Conservation (phyloP, 1,284 basidiomycete species). For the Trichosporon ovoides region DNA sequence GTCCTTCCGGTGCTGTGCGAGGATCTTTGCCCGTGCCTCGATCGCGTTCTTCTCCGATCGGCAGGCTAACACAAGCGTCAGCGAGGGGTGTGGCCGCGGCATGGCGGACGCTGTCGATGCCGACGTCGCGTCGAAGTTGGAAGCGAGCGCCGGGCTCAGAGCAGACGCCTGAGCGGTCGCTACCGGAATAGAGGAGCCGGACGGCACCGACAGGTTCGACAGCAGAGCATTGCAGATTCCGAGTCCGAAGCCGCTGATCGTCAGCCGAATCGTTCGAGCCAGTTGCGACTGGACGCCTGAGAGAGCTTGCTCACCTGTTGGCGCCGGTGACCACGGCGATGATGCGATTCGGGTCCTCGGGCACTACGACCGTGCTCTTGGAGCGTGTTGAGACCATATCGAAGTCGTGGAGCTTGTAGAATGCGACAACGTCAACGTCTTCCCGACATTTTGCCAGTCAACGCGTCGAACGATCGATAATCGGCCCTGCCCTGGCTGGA, state of each 20-base stretch:
- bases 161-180: conserved; percentile 31
- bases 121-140: conserved; percentile 22
- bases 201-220: conserved; percentile 56
- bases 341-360: conserved; percentile 18
- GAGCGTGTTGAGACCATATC: conserved; percentile 9
- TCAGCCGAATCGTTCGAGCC: not conserved
- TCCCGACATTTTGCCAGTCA: not conserved
- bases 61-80: conserved; percentile 80
- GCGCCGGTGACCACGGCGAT: conserved; percentile 63
- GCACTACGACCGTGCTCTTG: not conserved
- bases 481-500: not conserved
- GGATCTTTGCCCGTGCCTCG: conserved; percentile 57
- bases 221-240: conserved; percentile 78
- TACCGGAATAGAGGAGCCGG: conserved; percentile 25
- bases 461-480: not conserved
- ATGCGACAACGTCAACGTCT: not conserved
- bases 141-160: conserved; percentile 22
- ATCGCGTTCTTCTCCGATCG: conserved; percentile 63
- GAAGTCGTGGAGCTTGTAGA: not conserved
- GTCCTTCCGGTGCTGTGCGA: conserved; percentile 55
- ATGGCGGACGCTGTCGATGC: conserved; percentile 4
- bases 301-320: conserved; percentile 54
- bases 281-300: not conserved
- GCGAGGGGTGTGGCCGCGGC: conserved; percentile 48
- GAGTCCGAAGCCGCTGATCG: conserved; percentile 69